Base-by-base conservation (phyloP, 1,284 basidiomycete genomes). In the Testicularia cyperi region DNA sequence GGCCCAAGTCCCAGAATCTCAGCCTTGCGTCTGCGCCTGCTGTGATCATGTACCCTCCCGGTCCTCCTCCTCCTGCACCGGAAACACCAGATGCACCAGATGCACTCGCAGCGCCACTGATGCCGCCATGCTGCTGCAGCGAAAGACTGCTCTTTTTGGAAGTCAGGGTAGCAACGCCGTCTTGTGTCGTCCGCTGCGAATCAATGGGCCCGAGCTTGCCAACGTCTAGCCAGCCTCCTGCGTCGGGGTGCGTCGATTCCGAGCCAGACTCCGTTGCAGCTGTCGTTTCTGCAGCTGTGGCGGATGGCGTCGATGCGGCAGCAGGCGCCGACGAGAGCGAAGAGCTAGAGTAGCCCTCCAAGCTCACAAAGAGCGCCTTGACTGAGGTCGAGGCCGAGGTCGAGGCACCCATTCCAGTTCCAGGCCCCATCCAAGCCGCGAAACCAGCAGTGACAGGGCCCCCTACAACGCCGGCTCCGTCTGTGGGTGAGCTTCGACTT, bases 11-110 rank as follows among this genome's bases (percentile, higher is more conserved):
- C 89, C 88, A 92, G 53, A 90, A 81, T 8, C 88, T 82, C 33
- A 94, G 80, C 65, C 83, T 85, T 28, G 85, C 82, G 73, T 94
- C 90, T 58, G 89, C 87, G 0, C 88, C 91, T 0, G 85, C 89
- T 29, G 82, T 87, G 27, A 92, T 78, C 77, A 90, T 81, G 70
- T 85, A 92, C 1, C 88, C 90, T 18, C 35, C 80, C 61, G 68
- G 66, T 7, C 64, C 56, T n/a, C 26, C 25, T 10, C 44, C 45
- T 6, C 39, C 44, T 2, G 23, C 39, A 18, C 27, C 18, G 14
- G 26, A 46, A 2, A 13, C 32, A 24, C 20, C 28, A 25, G 27
- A 55, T 21, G 38, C n/a, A n/a, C n/a, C n/a, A n/a, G n/a, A n/a
- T n/a, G n/a, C n/a, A n/a, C n/a, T n/a, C n/a, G 30, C 32, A 7